These are phyloP conservation scores for Rhodotorula sphaerocarpa DNA, from an alignment of 768 basidiomycete genomes.

Conservation along the genomic window DNA sequence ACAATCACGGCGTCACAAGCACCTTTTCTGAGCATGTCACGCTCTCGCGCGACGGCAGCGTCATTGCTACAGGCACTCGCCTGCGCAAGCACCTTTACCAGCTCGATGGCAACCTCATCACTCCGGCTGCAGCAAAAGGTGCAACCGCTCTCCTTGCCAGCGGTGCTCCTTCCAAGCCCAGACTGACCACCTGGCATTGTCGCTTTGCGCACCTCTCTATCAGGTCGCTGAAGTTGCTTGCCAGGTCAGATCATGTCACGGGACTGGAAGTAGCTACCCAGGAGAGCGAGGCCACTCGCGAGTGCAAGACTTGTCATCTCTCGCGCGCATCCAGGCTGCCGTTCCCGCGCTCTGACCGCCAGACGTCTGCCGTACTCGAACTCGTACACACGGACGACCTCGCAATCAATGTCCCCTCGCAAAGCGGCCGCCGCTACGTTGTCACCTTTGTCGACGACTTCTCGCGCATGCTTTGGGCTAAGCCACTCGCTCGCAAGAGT, in stretches of 20 bases:
- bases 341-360: not conserved
- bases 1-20: not conserved
- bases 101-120: not conserved
- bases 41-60: not conserved
- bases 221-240: not conserved
- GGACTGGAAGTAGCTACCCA: not conserved
- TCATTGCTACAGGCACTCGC: constrained; percentile 6
- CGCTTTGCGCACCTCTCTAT: not conserved
- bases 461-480: not conserved
- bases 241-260: not conserved
- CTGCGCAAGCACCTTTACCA: not conserved
- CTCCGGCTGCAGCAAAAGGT: not conserved
- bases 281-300: not conserved
- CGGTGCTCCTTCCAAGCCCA: too few species aligned
- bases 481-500: not conserved
- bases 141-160: not conserved
- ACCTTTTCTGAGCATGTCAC: not conserved
- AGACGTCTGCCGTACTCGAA: not conserved
- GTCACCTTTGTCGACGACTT: not conserved
- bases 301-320: not conserved
- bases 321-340: not conserved
- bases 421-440: too few species aligned
- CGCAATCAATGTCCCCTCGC: too few species aligned
- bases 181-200: not conserved
- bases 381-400: not conserved